phyloP scores from a whole-genome alignment of 805 yeast genomes.

The Groenewaldozyma tartarivorans region DNA sequence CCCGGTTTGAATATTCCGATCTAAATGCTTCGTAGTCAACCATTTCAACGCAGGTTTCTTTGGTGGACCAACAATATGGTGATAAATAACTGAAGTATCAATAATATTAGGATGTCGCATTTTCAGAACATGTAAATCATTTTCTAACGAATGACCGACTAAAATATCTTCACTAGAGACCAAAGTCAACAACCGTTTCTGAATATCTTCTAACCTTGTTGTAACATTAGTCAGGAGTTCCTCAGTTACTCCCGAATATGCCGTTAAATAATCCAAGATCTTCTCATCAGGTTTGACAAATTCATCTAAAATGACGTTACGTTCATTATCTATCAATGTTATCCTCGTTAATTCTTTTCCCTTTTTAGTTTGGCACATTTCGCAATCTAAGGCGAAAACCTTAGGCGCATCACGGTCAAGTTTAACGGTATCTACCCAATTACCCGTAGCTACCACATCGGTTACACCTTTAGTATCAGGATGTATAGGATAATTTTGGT shows the following conservation, averaged over 20 bases:
- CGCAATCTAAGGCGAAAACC: conserved; percentile 84
- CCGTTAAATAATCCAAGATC: conserved; percentile 73
- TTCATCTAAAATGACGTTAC: conserved; percentile 50
- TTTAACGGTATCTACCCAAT: conserved; percentile 46
- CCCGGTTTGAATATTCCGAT: conserved; percentile 57
- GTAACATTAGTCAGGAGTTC: conserved; percentile 54
- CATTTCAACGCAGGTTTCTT: conserved; percentile 67
- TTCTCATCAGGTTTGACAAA: conserved; percentile 68
- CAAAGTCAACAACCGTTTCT: conserved; percentile 38
- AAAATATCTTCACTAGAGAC: conserved; percentile 53
- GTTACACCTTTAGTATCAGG: conserved; percentile 16
- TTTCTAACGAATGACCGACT: conserved; percentile 85
- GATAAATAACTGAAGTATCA: conserved; percentile 67
- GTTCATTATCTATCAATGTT: conserved; percentile 58
- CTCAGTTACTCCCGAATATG: conserved; percentile 78
- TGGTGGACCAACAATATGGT: conserved; percentile 80
- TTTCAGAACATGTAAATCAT: conserved; percentile 64
- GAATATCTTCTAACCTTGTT: conserved; percentile 60
- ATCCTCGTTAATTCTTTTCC: conserved; percentile 67
- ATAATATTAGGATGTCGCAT: conserved; percentile 65
- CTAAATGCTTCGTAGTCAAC: conserved; percentile 50
- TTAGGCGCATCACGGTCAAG: conserved; percentile 38
- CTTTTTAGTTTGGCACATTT: conserved; percentile 63
- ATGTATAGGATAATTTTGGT: conserved; percentile 55
- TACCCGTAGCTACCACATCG: conserved; percentile 14